Conservation (phyloP, 2,329 filamentous ascomycete genomes). For the Paraphoma chrysanthemicola region DNA sequence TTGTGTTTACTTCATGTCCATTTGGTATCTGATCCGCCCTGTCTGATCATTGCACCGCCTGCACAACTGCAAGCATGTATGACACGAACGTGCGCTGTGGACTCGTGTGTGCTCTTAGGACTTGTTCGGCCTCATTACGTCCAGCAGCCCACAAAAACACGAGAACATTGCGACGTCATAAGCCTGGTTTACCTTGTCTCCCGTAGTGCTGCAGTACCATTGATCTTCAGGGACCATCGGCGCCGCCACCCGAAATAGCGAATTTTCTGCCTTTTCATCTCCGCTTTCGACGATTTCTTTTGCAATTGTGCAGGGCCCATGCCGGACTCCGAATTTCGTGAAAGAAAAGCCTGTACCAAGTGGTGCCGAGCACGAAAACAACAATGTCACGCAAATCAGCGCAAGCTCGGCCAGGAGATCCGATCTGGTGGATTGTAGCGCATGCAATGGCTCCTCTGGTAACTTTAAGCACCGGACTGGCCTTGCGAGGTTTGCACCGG, state of each 20-base stretch:
- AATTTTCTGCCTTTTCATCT: slow-evolving; percentile 11
- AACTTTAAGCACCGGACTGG: not conserved
- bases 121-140: slow-evolving; percentile 12
- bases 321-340: slow-evolving; percentile 8
- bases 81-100: slow-evolving; percentile 1
- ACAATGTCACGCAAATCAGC: slow-evolving; percentile 5
- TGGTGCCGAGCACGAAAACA: slow-evolving; percentile 11
- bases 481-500: not conserved
- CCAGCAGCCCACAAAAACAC: not conserved
- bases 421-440: not conserved
- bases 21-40: too few species aligned
- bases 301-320: slow-evolving; percentile 5
- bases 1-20: too few species aligned
- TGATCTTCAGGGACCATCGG: slow-evolving; percentile 19
- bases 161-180: slow-evolving; percentile 15
- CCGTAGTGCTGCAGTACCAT: slow-evolving; percentile 14
- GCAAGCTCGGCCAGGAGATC: not conserved
- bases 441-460: slow-evolving; percentile 7
- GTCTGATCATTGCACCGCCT: too few species aligned
- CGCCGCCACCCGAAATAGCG: slow-evolving; percentile 1
- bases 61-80: not conserved
- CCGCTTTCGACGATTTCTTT: slow-evolving; percentile 4
- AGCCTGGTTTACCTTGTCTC: slow-evolving; percentile 18
- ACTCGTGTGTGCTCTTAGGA: slow-evolving; percentile 9
- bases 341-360: slow-evolving; percentile 12